Percentiles rank a stretch among this genome's conserved stretches.
Evolutionary conservation across 1,284 basidiomycete species (phyloP).

Genomic region (Caloboletus inedulis): DNA sequence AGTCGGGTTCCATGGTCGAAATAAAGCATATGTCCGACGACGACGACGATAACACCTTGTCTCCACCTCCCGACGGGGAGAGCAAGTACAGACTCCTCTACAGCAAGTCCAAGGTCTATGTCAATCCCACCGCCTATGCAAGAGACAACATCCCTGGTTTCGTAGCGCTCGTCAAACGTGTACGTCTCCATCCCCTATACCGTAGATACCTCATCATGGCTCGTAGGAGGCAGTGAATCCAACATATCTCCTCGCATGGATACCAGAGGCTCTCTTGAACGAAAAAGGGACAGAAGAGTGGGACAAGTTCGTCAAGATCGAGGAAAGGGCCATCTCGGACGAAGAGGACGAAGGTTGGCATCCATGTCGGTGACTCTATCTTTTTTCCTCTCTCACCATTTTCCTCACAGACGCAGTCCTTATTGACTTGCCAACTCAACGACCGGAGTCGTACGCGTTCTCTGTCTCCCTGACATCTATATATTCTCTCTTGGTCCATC

Average conservation of each 20-base stretch:
- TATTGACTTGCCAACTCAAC: constrained; percentile 70
- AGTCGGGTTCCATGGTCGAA: constrained; percentile 77
- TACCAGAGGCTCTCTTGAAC: constrained; percentile 75
- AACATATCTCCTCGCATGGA: constrained; percentile 78
- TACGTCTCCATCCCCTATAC: constrained; percentile 34
- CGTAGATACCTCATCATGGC: constrained; percentile 13
- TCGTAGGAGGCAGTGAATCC: constrained; percentile 68
- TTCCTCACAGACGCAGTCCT: constrained; percentile 62
- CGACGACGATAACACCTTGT: constrained; percentile 28
- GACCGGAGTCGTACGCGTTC: constrained; percentile 91
- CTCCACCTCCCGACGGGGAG: constrained; percentile 43
- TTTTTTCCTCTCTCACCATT: constrained; percentile 8
- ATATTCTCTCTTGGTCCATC: constrained; percentile 86
- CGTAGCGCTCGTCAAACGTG: constrained; percentile 81
- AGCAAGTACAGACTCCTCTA: constrained; percentile 74
- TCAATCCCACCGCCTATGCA: constrained; percentile 89
- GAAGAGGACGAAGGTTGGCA: constrained; percentile 71
- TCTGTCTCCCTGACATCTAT: constrained; percentile 86
- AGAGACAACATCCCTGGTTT: constrained; percentile 94
- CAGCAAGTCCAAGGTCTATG: constrained; percentile 89
- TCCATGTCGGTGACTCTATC: neutral
- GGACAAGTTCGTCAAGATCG: constrained; percentile 83
- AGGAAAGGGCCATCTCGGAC: constrained; percentile 55
- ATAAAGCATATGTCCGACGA: constrained; percentile 48
- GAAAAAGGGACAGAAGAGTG: constrained; percentile 76